Evolutionary conservation across 768 basidiomycete genomes (phyloP).

Genomic region (Amyloporia xantha): DNA sequence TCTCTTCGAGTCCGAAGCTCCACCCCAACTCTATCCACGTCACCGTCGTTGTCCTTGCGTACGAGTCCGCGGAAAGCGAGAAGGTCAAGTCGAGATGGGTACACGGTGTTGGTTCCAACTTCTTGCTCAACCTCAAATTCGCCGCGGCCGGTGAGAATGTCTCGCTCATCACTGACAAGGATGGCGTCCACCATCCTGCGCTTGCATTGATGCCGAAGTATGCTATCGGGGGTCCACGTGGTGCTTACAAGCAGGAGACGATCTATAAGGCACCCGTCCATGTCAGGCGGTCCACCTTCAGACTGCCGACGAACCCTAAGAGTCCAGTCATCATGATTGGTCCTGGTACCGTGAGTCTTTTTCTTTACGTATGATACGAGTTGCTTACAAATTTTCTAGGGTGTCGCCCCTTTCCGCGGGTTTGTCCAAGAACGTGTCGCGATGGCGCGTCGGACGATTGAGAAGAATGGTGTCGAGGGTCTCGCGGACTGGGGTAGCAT

Average conservation of each 20-base stretch:
- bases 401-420: constrained; percentile 98
- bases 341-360: constrained; percentile 82
- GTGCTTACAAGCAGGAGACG: constrained; percentile 65
- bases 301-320: constrained; percentile 95
- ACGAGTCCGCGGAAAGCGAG: constrained; percentile 57
- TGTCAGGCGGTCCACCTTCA: constrained; percentile 93
- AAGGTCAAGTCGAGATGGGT: constrained; percentile 59
- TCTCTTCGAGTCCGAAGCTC: constrained; percentile 94
- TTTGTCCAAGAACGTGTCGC: constrained; percentile 98
- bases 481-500: constrained; percentile 95
- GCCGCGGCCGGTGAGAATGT: constrained; percentile 55
- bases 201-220: constrained; percentile 57
- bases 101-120: constrained; percentile 91
- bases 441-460: constrained; percentile 87
- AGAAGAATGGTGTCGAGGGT: constrained; percentile 92
- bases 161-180: constrained; percentile 33
- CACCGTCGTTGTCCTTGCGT: constrained; percentile 93
- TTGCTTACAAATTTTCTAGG: constrained; percentile 40
- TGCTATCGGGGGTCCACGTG: constrained; percentile 85
- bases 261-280: constrained; percentile 88
- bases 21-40: constrained; percentile 87
- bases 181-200: constrained; percentile 29
- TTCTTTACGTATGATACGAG: neutral
- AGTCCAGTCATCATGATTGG: constrained; percentile 99
- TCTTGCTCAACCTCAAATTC: constrained; percentile 86